A percentile compares a stretch with the other conserved stretches of the same genome.
These are phyloP conservation scores for Schizochytrium sp. DNA, from an alignment of 108 stramenopile genomes.

Conservation along the genomic window DNA sequence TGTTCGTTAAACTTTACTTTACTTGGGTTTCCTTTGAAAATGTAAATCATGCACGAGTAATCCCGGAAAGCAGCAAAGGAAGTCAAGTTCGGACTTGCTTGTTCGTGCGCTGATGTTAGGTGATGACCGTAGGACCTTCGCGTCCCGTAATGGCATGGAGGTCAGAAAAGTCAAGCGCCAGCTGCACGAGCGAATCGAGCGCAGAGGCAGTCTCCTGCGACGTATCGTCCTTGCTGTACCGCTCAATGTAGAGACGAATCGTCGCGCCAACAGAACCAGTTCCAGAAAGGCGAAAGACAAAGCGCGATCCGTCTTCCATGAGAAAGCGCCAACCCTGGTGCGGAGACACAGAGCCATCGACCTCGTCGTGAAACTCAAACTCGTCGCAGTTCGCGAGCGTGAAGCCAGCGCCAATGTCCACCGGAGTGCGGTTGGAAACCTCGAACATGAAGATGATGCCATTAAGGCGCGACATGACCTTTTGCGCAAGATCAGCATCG, in stretches of 20 bases:
- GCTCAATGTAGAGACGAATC: constrained; percentile 97
- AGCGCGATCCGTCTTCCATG: constrained; percentile 84
- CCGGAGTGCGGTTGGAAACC: constrained; percentile 56
- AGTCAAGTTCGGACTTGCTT: too few species aligned
- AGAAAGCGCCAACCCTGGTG: constrained; percentile 90
- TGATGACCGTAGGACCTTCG: constrained; percentile 94
- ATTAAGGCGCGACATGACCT: constrained; percentile 71
- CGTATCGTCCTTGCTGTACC: constrained; percentile 61
- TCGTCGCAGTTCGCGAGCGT: constrained; percentile 81
- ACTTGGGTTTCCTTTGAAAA: too few species aligned
- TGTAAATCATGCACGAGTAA: too few species aligned
- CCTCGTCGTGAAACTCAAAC: constrained; percentile 91
- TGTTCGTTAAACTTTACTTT: too few species aligned
- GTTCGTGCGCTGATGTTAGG: constrained; percentile 48
- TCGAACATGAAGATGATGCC: constrained; percentile 62
- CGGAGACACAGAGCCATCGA: constrained; percentile 80
- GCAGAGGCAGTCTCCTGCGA: constrained; percentile 52
- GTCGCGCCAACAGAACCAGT: constrained; percentile 96
- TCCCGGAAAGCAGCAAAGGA: too few species aligned
- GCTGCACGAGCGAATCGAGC: constrained; percentile 61
- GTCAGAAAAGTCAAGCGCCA: constrained; percentile 76
- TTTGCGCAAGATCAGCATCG: constrained; percentile 63
- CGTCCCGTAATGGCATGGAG: constrained; percentile 83
- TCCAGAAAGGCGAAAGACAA: constrained; percentile 95
- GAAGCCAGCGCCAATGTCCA: constrained; percentile 63